phyloP scores from a whole-genome alignment of 495 filamentous ascomycete species.

The Parachaetomium inaequale region DNA sequence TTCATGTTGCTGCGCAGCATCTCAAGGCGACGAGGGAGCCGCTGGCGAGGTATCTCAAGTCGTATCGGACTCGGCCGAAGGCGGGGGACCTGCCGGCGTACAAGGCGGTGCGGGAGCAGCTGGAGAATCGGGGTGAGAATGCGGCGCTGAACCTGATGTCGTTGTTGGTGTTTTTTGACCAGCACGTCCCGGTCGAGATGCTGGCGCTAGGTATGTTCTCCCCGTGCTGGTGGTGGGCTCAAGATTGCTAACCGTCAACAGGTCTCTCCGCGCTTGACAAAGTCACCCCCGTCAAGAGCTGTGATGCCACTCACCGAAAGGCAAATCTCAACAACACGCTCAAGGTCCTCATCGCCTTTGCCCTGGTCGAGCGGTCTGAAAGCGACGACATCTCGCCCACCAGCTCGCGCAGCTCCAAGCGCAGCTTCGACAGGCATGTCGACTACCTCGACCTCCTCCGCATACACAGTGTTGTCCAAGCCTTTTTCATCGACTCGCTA shows the following conservation, averaged over 20 bases:
- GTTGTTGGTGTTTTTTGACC: constrained; percentile 69
- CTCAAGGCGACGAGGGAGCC: constrained; percentile 68
- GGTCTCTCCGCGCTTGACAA: constrained; percentile 53
- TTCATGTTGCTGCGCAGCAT: constrained; percentile 72
- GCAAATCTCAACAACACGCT: constrained; percentile 61
- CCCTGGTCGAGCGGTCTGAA: constrained; percentile 64
- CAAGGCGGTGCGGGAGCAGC: constrained; percentile 64
- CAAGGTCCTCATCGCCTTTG: constrained; percentile 64
- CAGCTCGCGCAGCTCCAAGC: constrained; percentile 43
- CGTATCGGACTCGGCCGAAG: constrained; percentile 64
- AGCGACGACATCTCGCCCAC: constrained; percentile 41
- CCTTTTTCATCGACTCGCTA: constrained; percentile 69
- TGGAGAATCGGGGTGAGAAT: constrained; percentile 54
- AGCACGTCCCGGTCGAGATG: constrained; percentile 73
- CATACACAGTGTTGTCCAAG: constrained; percentile 75
- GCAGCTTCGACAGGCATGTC: constrained; percentile 50
- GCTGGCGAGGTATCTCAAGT: constrained; percentile 64
- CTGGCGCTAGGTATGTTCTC: constrained; percentile 54
- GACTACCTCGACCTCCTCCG: constrained; percentile 67
- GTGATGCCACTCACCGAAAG: constrained; percentile 45
- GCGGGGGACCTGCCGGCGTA: constrained; percentile 64
- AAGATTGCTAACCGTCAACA: constrained; percentile 7
- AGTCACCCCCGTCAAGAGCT: constrained; percentile 54
- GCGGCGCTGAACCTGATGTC: constrained; percentile 70
- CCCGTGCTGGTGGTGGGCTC: neutral